Conservation (phyloP, 2,329 filamentous ascomycete species). For the Cercospora sp. region DNA sequence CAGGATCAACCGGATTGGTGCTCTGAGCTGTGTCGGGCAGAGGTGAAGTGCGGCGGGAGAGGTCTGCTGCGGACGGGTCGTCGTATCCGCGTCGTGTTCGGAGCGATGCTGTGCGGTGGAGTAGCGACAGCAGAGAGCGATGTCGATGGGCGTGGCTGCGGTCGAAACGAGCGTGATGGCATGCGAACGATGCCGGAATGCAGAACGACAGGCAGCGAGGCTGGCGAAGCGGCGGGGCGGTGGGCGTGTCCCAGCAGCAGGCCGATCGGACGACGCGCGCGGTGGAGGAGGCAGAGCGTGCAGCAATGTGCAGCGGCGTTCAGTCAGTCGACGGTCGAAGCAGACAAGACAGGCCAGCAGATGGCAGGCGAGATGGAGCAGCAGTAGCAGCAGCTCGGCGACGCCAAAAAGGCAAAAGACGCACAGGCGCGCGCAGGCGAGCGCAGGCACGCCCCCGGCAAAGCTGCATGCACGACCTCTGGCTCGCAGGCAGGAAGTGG, state of each 20-base stretch:
- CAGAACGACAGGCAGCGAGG: slow-evolving; percentile 9
- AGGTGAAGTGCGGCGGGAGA: slow-evolving; percentile 4
- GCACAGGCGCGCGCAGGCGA: background rate
- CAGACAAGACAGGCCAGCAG: background rate
- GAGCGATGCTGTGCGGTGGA: background rate
- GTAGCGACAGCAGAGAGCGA: background rate
- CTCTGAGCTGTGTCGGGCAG: slow-evolving; percentile 3
- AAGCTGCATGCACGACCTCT: background rate
- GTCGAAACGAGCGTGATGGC: slow-evolving; percentile 32
- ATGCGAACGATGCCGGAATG: slow-evolving; percentile 32
- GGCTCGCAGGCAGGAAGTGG: background rate
- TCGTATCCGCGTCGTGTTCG: background rate
- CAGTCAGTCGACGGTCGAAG: background rate
- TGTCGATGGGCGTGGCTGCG: background rate
- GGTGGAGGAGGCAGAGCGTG: background rate
- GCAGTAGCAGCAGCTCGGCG: background rate
- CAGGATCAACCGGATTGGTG: slow-evolving; percentile 6
- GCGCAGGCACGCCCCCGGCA: background rate
- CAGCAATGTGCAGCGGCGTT: background rate
- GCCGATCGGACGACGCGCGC: background rate
- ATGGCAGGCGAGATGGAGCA: background rate
- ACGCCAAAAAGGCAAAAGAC: slow-evolving; percentile 4
- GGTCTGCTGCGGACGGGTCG: slow-evolving; percentile 4
- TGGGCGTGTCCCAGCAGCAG: background rate
- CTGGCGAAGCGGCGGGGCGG: background rate